Evolutionary conservation across 73 alveolate species (phyloP).

Genomic region (Stentor coeruleus): DNA sequence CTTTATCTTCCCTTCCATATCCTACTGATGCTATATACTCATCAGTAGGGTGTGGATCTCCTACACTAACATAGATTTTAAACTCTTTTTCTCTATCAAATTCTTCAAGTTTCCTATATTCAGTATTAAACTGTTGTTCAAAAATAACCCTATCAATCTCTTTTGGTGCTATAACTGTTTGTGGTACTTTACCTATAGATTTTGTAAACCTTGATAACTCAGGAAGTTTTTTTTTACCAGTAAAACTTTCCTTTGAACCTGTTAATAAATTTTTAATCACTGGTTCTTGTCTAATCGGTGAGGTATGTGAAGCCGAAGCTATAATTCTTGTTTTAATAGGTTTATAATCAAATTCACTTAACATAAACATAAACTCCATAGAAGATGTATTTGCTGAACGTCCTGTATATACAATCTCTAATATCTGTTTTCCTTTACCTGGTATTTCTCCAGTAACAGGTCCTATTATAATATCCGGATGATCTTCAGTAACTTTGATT

Average conservation of each 20-base stretch:
- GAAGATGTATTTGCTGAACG: conserved; percentile 72
- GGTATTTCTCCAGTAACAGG: conserved; percentile 68
- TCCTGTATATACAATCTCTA: conserved; percentile 64
- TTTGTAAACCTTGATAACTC: conserved; percentile 13
- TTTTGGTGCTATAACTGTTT: conserved; percentile 48
- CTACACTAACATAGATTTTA: conserved; percentile 81
- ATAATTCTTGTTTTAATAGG: conserved; percentile 66
- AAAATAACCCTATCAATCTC: conserved; percentile 48
- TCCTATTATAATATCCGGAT: conserved; percentile 64
- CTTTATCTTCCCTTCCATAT: conserved; percentile 48
- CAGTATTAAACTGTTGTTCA: conserved; percentile 75
- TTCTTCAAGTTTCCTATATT: conserved; percentile 77
- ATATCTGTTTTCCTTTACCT: conserved; percentile 41
- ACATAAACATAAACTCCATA: conserved; percentile 73
- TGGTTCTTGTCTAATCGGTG: conserved; percentile 33
- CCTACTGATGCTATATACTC: conserved; percentile 26
- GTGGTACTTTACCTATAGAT: conserved; percentile 37
- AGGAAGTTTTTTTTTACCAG: conserved; percentile 22
- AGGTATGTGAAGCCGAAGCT: conserved; percentile 67
- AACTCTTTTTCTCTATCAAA: conserved; percentile 85
- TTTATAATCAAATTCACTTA: conserved; percentile 81
- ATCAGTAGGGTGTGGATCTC: conserved; percentile 81
- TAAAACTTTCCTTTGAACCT: conserved; percentile 25
- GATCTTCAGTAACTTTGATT: conserved; percentile 61
- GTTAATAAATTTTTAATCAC: conserved; percentile 32